Base-by-base conservation (phyloP, 306 rosid species). In the Sophora flavescens region DNA sequence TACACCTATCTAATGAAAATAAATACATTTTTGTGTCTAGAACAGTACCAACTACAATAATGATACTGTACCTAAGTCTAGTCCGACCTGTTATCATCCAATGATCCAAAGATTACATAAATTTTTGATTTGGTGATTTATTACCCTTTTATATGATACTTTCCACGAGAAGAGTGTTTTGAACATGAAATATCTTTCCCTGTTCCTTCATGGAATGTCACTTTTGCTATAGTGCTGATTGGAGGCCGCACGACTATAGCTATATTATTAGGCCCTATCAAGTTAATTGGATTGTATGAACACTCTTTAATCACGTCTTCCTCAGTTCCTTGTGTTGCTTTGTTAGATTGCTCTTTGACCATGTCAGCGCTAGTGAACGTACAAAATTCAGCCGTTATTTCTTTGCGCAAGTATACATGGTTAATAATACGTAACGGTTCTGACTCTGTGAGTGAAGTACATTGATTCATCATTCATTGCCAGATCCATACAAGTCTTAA, bases 181-280 rank as follows among this genome's bases (percentile, higher is more conserved):
- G 69, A 79, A 80, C 87, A 80, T 62, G 73, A 69, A 66, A 54
- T 2, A 52, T 63, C 35, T 54, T 28, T 36, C 4, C 17, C 36
- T 59, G 51, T 8, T 72, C 52, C 57, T 15, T 41, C 64, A 4
- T 14, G 15, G 58, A 63, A 35, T 12, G 28, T 74, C 78, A 36
- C 36, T 32, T 75, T 82, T 76, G 56, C 63, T 3, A 71, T 87
- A 54, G 83, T 78, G 13, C 26, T 81, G 6, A 44, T 76, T 4
- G 88, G 88, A 61, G 83, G 85, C 22, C 76, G 88, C 84, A 28
- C 84, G 76, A 86, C 88, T 8, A 79, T 78, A 82, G 86, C 90
- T 16, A 57, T 79, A 48, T 84, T 86, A 17, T 81, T 76, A 26
- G 88, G 86, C 64, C 76, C 78, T 4, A 83, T 85, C 68, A 83